Percentiles rank a stretch among this genome's conserved stretches.
Evolutionary conservation across 208 protist species (phyloP).

Genomic region (Wallacemonas sp.): DNA sequence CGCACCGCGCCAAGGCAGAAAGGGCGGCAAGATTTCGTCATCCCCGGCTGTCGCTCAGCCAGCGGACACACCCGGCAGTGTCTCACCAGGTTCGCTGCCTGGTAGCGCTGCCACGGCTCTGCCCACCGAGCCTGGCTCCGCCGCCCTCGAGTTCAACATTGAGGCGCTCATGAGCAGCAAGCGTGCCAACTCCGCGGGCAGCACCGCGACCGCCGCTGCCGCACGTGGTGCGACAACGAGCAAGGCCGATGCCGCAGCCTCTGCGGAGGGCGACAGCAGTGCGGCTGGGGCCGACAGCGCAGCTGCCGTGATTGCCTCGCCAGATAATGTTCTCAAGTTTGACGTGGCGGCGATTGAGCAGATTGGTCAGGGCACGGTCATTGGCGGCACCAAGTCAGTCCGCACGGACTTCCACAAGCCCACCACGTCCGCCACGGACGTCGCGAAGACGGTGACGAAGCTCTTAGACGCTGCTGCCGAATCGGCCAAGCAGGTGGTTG

Average conservation of each 20-base stretch:
- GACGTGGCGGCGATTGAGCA: constrained; percentile 82
- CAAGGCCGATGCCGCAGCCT: too few species aligned
- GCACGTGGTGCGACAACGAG: constrained; percentile 10
- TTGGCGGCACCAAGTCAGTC: constrained; percentile 73
- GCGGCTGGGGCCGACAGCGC: too few species aligned
- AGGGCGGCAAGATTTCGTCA: constrained; percentile 82
- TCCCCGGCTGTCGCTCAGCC: constrained; percentile 45
- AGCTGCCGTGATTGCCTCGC: constrained; percentile 14
- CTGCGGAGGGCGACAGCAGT: too few species aligned
- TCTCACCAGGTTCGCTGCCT: constrained; percentile 62
- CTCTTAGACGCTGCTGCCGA: constrained; percentile 30
- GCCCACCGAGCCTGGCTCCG: constrained; percentile 3
- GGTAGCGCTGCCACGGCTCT: constrained; percentile 15
- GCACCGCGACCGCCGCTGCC: constrained; percentile 9
- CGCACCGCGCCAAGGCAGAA: constrained; percentile 79
- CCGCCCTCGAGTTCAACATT: constrained; percentile 42
- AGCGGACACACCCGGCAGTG: constrained; percentile 39
- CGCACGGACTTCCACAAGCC: constrained; percentile 64
- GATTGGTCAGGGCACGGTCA: constrained; percentile 78
- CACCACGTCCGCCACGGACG: constrained; percentile 30
- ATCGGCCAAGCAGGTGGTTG: constrained; percentile 40
- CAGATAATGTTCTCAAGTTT: constrained; percentile 81
- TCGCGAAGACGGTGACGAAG: constrained; percentile 42
- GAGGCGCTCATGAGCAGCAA: constrained; percentile 47
- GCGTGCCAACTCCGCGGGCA: constrained; percentile 17